Conservation (phyloP, 2,329 filamentous ascomycete species). For the Ceratocystis albifundus region DNA sequence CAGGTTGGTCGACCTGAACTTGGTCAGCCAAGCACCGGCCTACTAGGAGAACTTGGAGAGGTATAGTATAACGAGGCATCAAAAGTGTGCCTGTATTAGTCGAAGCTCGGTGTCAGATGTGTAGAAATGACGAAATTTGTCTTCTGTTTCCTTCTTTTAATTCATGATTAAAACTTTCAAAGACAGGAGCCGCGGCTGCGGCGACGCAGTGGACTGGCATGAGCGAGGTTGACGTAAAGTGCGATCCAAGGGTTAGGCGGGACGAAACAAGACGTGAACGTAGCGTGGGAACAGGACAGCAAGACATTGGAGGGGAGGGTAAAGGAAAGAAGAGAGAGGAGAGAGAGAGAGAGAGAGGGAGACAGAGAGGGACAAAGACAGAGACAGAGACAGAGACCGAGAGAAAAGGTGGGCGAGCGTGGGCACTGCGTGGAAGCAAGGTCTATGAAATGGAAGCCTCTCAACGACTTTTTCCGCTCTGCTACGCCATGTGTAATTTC, state of each 20-base stretch:
- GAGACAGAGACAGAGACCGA: not conserved
- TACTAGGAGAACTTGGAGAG: not conserved
- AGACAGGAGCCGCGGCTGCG: not conserved
- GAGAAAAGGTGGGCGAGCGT: not conserved
- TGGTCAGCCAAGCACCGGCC: not conserved
- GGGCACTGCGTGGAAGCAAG: not conserved
- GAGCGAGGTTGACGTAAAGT: not conserved
- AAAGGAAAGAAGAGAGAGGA: not conserved
- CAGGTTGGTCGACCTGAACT: not conserved
- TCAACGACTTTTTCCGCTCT: not conserved
- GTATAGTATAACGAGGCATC: not conserved
- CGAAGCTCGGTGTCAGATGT: not conserved
- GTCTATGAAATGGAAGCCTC: not conserved
- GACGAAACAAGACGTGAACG: constrained; percentile 6
- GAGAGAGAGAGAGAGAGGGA: not conserved
- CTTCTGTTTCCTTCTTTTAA: not conserved
- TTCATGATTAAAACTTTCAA: not conserved
- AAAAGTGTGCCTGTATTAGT: not conserved
- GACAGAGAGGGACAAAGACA: not conserved
- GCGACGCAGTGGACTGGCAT: not conserved
- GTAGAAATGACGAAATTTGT: not conserved
- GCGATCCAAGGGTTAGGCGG: not conserved
- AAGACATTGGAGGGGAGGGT: not conserved
- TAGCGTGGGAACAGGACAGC: not conserved
- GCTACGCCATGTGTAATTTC: not conserved